Conservation (phyloP, 2,329 filamentous ascomycete species). For the Aspergillus neoniger region DNA sequence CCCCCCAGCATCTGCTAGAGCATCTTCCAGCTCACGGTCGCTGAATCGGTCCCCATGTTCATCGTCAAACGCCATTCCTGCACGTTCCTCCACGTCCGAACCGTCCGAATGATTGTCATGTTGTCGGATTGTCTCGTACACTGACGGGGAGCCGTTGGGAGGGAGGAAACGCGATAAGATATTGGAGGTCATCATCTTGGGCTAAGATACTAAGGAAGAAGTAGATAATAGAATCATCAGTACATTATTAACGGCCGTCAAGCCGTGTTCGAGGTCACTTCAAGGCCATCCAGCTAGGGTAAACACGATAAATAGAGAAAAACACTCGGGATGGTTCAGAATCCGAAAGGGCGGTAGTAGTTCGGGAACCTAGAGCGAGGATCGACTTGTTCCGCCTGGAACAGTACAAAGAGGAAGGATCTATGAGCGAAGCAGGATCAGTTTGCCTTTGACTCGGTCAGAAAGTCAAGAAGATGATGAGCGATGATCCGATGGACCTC, state of each 20-base stretch:
- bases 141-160: constrained; percentile 51
- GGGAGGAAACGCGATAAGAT: constrained; percentile 49
- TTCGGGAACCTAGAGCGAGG: not conserved
- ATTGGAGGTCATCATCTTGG: constrained; percentile 46
- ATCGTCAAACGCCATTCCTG: constrained; percentile 53
- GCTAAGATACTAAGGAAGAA: constrained; percentile 7
- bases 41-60: constrained; percentile 54
- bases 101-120: constrained; percentile 49
- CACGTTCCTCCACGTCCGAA: constrained; percentile 49
- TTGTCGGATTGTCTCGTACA: constrained; percentile 51
- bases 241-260: constrained; percentile 13
- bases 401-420: not conserved
- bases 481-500: not conserved
- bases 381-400: not conserved
- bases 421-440: not conserved
- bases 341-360: not conserved
- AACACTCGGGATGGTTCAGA: not conserved
- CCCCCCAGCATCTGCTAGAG: constrained; percentile 54
- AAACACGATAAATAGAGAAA: not conserved
- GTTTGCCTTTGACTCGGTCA: not conserved
- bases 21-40: constrained; percentile 59
- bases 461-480: not conserved
- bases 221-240: constrained; percentile 14
- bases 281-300: constrained; percentile 15
- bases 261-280: constrained; percentile 15